Percentiles rank a stretch among this genome's conserved stretches.
Evolutionary conservation across 306 rosid species (phyloP).

Genomic region (Cicer chorassanicum): DNA sequence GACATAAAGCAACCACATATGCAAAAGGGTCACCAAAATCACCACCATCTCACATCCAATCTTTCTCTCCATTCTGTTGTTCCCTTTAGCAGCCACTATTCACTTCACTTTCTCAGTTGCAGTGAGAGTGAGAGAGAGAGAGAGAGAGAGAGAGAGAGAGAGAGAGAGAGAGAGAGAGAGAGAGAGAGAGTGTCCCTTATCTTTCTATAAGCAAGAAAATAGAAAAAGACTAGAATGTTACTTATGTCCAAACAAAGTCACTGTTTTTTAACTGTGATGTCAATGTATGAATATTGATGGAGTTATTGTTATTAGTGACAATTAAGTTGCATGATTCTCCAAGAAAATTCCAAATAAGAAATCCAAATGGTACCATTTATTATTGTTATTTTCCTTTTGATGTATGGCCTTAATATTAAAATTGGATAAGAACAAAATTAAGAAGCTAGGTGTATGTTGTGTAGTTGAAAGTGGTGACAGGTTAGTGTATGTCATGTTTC

Average conservation of each 20-base stretch:
- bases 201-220: conserved; percentile 22
- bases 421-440: conserved; percentile 31
- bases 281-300: background rate
- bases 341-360: background rate
- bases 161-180: background rate
- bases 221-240: background rate
- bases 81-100: background rate
- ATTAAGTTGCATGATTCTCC: background rate
- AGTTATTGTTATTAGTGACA: background rate
- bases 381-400: background rate
- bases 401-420: background rate
- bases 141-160: background rate
- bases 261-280: background rate
- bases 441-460: background rate
- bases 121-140: background rate
- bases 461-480: background rate
- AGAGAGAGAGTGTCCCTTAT: conserved; percentile 15
- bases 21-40: conserved; percentile 40
- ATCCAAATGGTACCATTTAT: background rate
- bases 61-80: conserved; percentile 37
- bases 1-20: conserved; percentile 30
- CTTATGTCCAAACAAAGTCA: background rate
- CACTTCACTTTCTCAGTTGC: conserved; percentile 27
- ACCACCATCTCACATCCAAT: conserved; percentile 15
- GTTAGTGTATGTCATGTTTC: background rate